phyloP scores from a whole-genome alignment of 306 rosid genomes.

The Gastrolobium villosum region DNA sequence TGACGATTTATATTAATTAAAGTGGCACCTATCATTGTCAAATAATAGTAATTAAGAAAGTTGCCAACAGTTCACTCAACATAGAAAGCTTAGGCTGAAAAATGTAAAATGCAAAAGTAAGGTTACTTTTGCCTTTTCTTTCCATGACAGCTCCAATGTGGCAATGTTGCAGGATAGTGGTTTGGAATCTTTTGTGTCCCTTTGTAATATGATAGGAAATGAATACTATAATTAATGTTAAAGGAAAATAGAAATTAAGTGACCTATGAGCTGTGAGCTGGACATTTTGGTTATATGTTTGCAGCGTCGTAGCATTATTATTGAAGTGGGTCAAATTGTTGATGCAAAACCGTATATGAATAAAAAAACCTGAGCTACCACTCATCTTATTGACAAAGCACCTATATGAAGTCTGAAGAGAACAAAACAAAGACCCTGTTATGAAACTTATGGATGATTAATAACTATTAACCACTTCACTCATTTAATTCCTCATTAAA shows the following conservation, averaged over 20 bases:
- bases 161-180: not conserved
- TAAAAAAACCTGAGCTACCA: not conserved
- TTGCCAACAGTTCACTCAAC: not conserved
- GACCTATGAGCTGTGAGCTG: not conserved
- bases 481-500: no score
- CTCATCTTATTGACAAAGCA: not conserved
- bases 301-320: not conserved
- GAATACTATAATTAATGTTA: no score
- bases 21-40: not conserved
- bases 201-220: not conserved
- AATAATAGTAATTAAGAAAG: not conserved
- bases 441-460: no score
- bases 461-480: no score
- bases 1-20: not conserved
- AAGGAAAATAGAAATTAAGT: constrained; percentile 3
- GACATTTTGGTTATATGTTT: not conserved
- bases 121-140: constrained; percentile 6
- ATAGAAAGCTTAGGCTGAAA: not conserved
- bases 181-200: not conserved
- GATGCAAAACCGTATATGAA: constrained; percentile 1
- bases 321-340: not conserved
- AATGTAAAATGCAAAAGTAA: not conserved
- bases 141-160: not conserved
- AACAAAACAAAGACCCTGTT: not conserved
- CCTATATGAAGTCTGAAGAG: not conserved